Percentiles rank a stretch among this genome's conserved stretches.
These are phyloP conservation scores for Aspergillus clavatus DNA, from an alignment of 2,329 filamentous ascomycete species.

Conservation along the genomic window DNA sequence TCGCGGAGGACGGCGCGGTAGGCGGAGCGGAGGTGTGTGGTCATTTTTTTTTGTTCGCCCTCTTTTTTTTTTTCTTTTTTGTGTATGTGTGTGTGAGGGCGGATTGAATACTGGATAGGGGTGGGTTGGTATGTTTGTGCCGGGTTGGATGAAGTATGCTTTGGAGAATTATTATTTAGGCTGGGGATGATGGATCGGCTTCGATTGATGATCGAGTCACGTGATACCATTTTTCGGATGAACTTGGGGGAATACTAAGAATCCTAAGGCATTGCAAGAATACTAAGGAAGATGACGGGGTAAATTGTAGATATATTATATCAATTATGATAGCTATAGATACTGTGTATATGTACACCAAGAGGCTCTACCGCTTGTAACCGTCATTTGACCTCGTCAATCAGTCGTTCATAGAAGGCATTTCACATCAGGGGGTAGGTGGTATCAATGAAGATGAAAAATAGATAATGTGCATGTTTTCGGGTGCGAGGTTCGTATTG, in stretches of 20 bases:
- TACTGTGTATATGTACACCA: neutral
- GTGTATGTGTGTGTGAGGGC: neutral
- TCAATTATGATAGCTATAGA: neutral
- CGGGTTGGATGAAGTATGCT: neutral
- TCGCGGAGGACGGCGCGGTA: slow-evolving; percentile 89
- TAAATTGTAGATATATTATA: neutral
- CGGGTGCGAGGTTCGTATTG: neutral
- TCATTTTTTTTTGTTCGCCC: slow-evolving; percentile 19
- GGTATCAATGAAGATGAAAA: neutral
- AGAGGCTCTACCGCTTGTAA: neutral
- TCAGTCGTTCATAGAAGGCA: neutral
- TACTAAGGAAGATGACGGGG: neutral
- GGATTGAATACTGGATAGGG: no score
- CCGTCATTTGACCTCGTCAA: neutral
- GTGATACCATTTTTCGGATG: neutral
- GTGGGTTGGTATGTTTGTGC: slow-evolving; percentile 1
- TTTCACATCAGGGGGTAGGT: neutral
- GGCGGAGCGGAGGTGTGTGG: slow-evolving; percentile 59
- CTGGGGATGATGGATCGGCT: slow-evolving; percentile 1
- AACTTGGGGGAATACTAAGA: no score
- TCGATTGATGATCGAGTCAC: neutral
- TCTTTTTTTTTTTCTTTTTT: slow-evolving; percentile 15
- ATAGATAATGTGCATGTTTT: neutral
- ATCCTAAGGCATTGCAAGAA: neutral
- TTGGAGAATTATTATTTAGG: no score